Evolutionary conservation across 2,329 filamentous ascomycete genomes (phyloP), one percentile per base, ranked within the genome.

Genomic region (Fusarium nodosum): DNA sequence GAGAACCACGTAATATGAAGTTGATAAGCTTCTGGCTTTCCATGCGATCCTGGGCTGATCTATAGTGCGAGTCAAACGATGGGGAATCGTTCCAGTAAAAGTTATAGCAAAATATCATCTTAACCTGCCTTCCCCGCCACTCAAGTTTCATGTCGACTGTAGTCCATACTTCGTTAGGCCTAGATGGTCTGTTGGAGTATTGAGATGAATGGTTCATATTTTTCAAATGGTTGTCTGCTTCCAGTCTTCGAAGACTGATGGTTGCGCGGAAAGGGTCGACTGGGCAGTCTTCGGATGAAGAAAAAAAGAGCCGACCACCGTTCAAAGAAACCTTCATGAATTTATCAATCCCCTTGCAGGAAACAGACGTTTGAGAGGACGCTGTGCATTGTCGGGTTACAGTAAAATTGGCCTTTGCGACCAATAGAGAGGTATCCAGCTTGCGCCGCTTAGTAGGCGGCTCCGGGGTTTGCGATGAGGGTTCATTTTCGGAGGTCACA

Each of bases 31-130:
- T 50, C 36, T 78, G 75, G 30, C 80, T 83, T 5, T 74, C 39
- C 7, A 60, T 63, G 7, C 80, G 78, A 38, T 82, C 75, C 3
- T 57, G 42, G 0, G 54, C 56, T 34, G 59, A 75, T 42, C 79
- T 77, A n/a, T 81, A 66, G 2, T 65, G 46, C n/a, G 67, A 58
- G 45, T 75, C 75, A 4, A 77, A 75, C 7, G 78, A 77, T 5
- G 69, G 71, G 0, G 81, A 80, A 30, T 79, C 74, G 60, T 83
- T 84, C 83, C 84, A 86, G 33, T 80, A 78, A 18, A 85, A 71
- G 24, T 76, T 68, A 30, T 83, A 72, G 4, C 63, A 67, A 36
- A 84, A 84, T 33, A 5, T 22, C 38, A 71, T 38, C 8, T 64
- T 66, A 5, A 79, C 73, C 47, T 65, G 60, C 3, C 64, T 70